Percentiles rank a stretch among this genome's conserved stretches.
phyloP scores from a whole-genome alignment of 2,329 filamentous ascomycete species.

The Monilinia fructicola region DNA sequence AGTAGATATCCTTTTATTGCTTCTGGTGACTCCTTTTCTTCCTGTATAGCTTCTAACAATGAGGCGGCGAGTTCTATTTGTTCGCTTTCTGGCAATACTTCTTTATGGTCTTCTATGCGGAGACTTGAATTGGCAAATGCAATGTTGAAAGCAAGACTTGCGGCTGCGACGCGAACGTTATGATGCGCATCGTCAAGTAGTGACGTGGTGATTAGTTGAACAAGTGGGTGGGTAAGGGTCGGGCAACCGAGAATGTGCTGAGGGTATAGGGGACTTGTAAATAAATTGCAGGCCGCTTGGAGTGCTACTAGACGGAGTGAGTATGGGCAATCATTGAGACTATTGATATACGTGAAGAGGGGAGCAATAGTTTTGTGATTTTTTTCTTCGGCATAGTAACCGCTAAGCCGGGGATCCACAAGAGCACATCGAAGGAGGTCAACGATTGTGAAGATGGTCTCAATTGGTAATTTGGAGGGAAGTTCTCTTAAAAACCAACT shows the following conservation, averaged over 20 bases:
- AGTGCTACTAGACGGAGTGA: conserved; percentile 79
- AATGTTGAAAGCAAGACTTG: conserved; percentile 82
- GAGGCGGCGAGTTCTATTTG: conserved; percentile 82
- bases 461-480: conserved; percentile 56
- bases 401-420: conserved; percentile 74
- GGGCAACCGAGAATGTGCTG: conserved; percentile 58
- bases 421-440: conserved; percentile 80
- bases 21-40: conserved; percentile 63
- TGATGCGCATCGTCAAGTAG: conserved; percentile 75
- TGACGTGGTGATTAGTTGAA: conserved; percentile 70
- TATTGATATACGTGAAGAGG: conserved; percentile 60
- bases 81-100: conserved; percentile 64
- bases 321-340: conserved; percentile 65
- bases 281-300: conserved; percentile 83
- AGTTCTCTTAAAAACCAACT: conserved; percentile 59
- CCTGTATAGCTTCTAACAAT: conserved; percentile 68
- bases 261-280: conserved; percentile 70
- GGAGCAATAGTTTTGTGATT: conserved; percentile 61
- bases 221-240: conserved; percentile 56
- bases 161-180: conserved; percentile 76
- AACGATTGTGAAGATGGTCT: conserved; percentile 75
- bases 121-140: conserved; percentile 67
- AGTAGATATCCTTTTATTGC: conserved; percentile 75
- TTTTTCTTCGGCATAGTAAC: conserved; percentile 77
- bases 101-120: conserved; percentile 56